A percentile compares a stretch with the other conserved stretches of the same genome.
Conservation (phyloP, 805 yeast species). For the Lachancea thermotolerans region DNA sequence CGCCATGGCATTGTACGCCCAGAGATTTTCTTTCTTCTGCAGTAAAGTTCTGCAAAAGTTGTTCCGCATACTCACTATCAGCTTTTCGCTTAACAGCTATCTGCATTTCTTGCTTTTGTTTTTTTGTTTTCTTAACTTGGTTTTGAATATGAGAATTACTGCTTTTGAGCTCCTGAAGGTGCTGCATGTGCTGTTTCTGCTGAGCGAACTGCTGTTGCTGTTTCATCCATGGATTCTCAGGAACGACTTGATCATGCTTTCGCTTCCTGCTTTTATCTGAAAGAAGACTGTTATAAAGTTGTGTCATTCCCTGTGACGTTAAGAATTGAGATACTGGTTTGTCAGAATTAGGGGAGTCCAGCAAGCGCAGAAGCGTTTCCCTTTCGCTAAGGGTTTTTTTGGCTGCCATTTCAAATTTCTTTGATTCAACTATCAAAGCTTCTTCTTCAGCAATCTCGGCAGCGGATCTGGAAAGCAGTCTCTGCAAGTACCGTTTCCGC, state of each 20-base stretch:
- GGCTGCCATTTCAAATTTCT: slow-evolving; percentile 86
- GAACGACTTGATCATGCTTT: slow-evolving; percentile 35
- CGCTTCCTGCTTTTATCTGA: slow-evolving; percentile 54
- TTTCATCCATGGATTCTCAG: slow-evolving; percentile 40
- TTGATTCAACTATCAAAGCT: slow-evolving; percentile 84
- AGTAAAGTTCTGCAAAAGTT: slow-evolving; percentile 40
- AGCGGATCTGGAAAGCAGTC: slow-evolving; percentile 75
- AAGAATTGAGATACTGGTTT: slow-evolving; percentile 69
- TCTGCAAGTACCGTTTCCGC: slow-evolving; percentile 73
- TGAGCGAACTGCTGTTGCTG: slow-evolving; percentile 37
- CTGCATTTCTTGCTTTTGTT: slow-evolving; percentile 28
- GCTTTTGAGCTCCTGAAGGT: slow-evolving; percentile 20
- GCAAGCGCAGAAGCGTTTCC: slow-evolving; percentile 62
- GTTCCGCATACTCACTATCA: slow-evolving; percentile 32
- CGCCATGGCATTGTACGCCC: slow-evolving; percentile 76
- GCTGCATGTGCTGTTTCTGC: slow-evolving; percentile 31
- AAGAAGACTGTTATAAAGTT: slow-evolving; percentile 73
- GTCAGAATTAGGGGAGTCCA: slow-evolving; percentile 82
- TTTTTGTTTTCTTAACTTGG: slow-evolving; percentile 22
- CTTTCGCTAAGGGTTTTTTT: slow-evolving; percentile 82
- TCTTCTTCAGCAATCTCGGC: slow-evolving; percentile 98
- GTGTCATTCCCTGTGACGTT: slow-evolving; percentile 84
- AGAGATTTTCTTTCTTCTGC: slow-evolving; percentile 76
- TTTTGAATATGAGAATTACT: slow-evolving; percentile 7
- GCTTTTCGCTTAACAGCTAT: slow-evolving; percentile 26